These are phyloP conservation scores for Cercospora janseana DNA, from an alignment of 2,329 filamentous ascomycete genomes.

Conservation along the genomic window DNA sequence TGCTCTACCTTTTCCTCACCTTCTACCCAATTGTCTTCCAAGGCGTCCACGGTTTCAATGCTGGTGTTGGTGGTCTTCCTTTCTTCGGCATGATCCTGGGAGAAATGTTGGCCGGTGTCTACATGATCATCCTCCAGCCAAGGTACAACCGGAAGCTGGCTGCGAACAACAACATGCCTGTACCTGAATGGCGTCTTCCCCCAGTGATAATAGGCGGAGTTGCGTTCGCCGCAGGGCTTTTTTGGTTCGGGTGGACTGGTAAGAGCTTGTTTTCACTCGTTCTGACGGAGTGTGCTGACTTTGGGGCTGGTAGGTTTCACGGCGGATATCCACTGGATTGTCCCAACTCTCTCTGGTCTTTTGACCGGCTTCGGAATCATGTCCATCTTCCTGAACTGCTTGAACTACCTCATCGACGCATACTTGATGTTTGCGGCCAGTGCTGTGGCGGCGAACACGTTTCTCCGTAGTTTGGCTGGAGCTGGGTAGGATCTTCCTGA, in stretches of 20 bases:
- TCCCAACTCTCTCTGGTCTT: slow-evolving; percentile 45
- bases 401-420: slow-evolving; percentile 51
- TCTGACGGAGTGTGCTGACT: slow-evolving; percentile 38
- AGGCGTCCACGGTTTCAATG: slow-evolving; percentile 64
- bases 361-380: slow-evolving; percentile 46
- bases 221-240: slow-evolving; percentile 38
- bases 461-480: slow-evolving; percentile 49
- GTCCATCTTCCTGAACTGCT: slow-evolving; percentile 42
- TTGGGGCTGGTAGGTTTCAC: slow-evolving; percentile 47
- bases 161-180: slow-evolving; percentile 43
- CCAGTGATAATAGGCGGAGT: slow-evolving; percentile 51
- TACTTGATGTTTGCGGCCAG: slow-evolving; percentile 54
- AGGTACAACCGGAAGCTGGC: slow-evolving; percentile 36
- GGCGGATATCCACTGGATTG: slow-evolving; percentile 43
- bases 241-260: slow-evolving; percentile 48
- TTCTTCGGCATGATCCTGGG: slow-evolving; percentile 70
- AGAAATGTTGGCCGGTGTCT: slow-evolving; percentile 33
- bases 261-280: background rate
- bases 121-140: slow-evolving; percentile 33
- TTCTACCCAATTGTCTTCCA: slow-evolving; percentile 81
- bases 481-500: slow-evolving; percentile 34
- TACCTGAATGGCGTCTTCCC: slow-evolving; percentile 48
- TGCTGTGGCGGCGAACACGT: slow-evolving; percentile 40
- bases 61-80: slow-evolving; percentile 70
- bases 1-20: slow-evolving; percentile 82